phyloP scores from a whole-genome alignment of 768 basidiomycete genomes.

The Podaxis mareebaensis region DNA sequence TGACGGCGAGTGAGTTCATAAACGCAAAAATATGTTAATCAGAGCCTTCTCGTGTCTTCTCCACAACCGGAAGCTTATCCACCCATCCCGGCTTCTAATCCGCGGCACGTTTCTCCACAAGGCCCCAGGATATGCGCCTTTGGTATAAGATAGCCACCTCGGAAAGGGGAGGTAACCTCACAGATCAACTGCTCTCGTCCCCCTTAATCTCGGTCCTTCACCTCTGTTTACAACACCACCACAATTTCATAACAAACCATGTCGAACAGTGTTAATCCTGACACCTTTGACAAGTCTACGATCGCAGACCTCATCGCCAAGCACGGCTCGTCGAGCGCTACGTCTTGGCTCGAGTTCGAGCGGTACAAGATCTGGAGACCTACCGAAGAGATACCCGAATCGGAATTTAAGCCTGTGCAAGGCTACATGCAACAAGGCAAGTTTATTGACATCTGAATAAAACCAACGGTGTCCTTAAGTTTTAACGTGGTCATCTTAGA shows the following conservation, averaged over 20 bases:
- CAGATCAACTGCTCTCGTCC: not conserved
- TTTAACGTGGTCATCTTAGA: slow-evolving; percentile 21
- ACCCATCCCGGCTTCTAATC: too few relatives aligned
- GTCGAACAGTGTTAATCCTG: slow-evolving; percentile 2
- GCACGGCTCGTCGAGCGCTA: slow-evolving; percentile 69
- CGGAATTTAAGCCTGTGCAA: slow-evolving; percentile 49
- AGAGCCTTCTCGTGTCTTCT: too few relatives aligned
- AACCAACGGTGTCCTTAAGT: not conserved
- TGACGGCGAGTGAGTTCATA: too few relatives aligned
- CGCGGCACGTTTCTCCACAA: too few relatives aligned
- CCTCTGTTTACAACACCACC: not conserved
- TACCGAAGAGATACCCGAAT: slow-evolving; percentile 32
- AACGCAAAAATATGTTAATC: too few relatives aligned
- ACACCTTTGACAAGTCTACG: slow-evolving; percentile 26
- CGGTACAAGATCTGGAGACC: slow-evolving; percentile 51
- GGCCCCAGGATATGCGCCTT: too few relatives aligned
- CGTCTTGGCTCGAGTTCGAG: slow-evolving; percentile 69
- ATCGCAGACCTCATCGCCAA: slow-evolving; percentile 58
- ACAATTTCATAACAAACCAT: not conserved
- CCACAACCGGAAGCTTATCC: too few relatives aligned
- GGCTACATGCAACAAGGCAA: slow-evolving; percentile 52
- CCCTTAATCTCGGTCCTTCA: not conserved
- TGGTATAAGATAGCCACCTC: too few relatives aligned
- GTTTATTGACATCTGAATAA: not conserved
- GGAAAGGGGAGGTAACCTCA: too few relatives aligned